Evolutionary conservation across 441 rosid genomes (phyloP), one percentile per base, ranked within the genome.

Genomic region (Erodium trifolium): DNA sequence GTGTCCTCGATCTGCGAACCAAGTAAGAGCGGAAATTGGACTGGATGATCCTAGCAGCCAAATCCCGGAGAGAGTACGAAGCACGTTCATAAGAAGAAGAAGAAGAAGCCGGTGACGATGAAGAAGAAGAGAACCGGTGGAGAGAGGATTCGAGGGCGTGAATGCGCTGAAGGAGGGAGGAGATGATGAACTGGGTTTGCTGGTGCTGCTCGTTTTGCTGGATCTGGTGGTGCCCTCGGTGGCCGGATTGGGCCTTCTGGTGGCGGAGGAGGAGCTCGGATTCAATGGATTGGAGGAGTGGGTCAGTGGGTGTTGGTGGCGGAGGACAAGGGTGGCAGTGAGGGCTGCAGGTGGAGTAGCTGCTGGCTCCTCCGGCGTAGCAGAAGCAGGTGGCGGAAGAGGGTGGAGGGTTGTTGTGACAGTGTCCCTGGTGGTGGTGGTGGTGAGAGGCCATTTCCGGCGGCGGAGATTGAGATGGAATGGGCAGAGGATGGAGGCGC

Each of bases 31-130:
- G 88, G 75, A 91, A 93, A 80, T 85, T 92, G 72, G 79, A 74
- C 75, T 89, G 99, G 71, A 93, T 93, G 23, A 93, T 83, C 34
- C 93, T 83, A 34, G 99, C 97, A 3, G 97, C 97, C 6, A 85
- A 74, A 62, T 91, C 95, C 80, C 85, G 83, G 1, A 90, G 76
- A 12, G 89, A 74, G 34, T 37, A 67, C 3, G 73, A 63, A 16
- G 79, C 74, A 72, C 19, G 16, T 17, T 69, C 70, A 41, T 63
- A 13, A 3, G n/a, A 3, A 0, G 55, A 47, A 0, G 55, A 47
- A 23, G 27, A 23, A 23, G 27, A 23, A 23, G 27, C 27, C 55
- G 55, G 55, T 3, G 55, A 47, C 16, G 17, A 37, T 57, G 77
- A 27, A 23, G 77, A 27, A 14, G 78, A 70, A 73, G 76, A 43